Evolutionary conservation across 306 rosid species (phyloP).

Genomic region (Trifolium dubium): DNA sequence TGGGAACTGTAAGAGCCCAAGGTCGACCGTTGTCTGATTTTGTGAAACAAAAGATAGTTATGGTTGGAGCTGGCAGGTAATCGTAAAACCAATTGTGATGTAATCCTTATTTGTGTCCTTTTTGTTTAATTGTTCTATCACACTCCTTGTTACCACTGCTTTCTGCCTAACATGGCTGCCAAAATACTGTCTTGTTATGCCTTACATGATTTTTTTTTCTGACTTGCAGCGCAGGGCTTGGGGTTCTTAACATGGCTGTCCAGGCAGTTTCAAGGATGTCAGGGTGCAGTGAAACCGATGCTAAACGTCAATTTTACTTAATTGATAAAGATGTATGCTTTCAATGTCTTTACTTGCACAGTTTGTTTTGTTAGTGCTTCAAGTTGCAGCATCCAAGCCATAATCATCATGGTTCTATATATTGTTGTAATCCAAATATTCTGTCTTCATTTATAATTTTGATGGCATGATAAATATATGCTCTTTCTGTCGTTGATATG

Average conservation of each 20-base stretch:
- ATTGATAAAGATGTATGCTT: conserved; percentile 85
- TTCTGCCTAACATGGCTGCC: conserved; percentile 37
- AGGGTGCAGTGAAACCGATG: conserved; percentile 63
- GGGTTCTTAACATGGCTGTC: conserved; percentile 83
- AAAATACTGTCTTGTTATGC: conserved; percentile 8
- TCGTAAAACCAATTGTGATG: conserved; percentile 33
- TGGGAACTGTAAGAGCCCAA: conserved; percentile 96
- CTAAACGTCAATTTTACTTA: conserved; percentile 71
- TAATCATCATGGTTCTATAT: conserved; percentile 23
- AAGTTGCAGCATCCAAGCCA: conserved; percentile 13
- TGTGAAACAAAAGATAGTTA: conserved; percentile 88
- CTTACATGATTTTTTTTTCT: conserved; percentile 28
- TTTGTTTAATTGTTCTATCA: conserved; percentile 37
- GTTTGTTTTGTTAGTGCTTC: conserved; percentile 22
- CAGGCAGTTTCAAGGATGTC: conserved; percentile 81
- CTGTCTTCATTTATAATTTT: conserved; percentile 24
- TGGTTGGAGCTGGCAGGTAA: conserved; percentile 99
- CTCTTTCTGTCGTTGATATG: conserved; percentile 16
- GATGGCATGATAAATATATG: conserved; percentile 7
- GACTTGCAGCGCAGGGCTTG: conserved; percentile 94
- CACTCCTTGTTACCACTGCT: conserved; percentile 29
- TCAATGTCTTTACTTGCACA: conserved; percentile 17
- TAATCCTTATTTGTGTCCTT: conserved; percentile 32
- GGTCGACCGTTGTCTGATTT: conserved; percentile 85
- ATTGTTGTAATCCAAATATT: conserved; percentile 11